Base-by-base conservation (phyloP, 306 rosid species). In the Vigna mungo region DNA sequence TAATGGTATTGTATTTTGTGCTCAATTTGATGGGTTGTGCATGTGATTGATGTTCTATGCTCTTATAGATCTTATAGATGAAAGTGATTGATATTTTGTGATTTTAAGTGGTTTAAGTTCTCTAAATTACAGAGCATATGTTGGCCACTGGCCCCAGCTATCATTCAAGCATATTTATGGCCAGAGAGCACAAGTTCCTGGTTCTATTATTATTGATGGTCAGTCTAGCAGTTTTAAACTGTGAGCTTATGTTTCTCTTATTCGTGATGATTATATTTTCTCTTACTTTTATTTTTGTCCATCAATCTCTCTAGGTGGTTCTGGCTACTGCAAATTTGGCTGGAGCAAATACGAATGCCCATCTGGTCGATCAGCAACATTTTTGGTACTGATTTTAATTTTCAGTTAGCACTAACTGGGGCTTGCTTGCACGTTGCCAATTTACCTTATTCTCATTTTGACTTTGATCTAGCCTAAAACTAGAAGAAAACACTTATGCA, bases 271-370 rank as follows among this genome's bases (percentile, higher is more conserved):
- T 71, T 63, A 5, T 0, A 30, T 41, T 44, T 52, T 27, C 41
- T 18, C 20, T 6, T n/a, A 63, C 75, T 23, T 21, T 67, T 53
- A 12, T 11, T 23, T 68, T 64, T 71, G 58, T 64, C 48, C 21
- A 18, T 75, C 20, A 13, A 61, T 55, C 79, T 77, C 75, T 63
- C 25, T 63, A 94, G 97, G 97, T 52, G 98, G 98, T 58, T 94
- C 98, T 83, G 98, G 98, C 81, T 94, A 92, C 78, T 94, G 97
- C 90, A 94, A 92, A 67, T 92, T 85, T 79, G 98, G 97, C 61
- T 92, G 98, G 97, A 92, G 97, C 88, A 89, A 82, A 71, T 83
- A 83, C 5, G 71, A 55, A 16, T 25, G 74, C 72, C 98, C 98
- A 11, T 90, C 96, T 0, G 92, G 89, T 32, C 84, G 82, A 37